These are phyloP conservation scores for Westerdykella aurantiaca DNA, from an alignment of 2,329 filamentous ascomycete genomes.

Conservation along the genomic window DNA sequence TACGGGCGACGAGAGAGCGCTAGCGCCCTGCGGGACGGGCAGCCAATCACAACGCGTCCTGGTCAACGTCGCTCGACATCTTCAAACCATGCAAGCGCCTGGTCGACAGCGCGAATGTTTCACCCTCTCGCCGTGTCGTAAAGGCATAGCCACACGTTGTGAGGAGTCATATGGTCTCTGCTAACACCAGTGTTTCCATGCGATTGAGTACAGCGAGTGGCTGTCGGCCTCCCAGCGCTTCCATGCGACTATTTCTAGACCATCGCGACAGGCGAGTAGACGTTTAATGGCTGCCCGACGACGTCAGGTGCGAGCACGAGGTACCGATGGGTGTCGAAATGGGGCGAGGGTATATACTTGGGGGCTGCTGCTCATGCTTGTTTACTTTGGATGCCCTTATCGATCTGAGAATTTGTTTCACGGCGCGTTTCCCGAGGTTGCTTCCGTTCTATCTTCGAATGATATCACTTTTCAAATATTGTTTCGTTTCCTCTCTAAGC, in stretches of 20 bases:
- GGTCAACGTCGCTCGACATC: constrained; percentile 6
- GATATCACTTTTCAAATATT: neutral
- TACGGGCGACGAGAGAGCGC: constrained; percentile 7
- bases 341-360: neutral
- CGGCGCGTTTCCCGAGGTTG: neutral
- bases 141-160: constrained; percentile 26
- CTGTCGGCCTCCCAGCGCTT: constrained; percentile 32
- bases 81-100: constrained; percentile 26
- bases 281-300: neutral
- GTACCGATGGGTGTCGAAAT: neutral
- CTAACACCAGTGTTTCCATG: constrained; percentile 16
- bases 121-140: constrained; percentile 18
- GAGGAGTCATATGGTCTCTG: constrained; percentile 18
- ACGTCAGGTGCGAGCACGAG: neutral
- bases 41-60: constrained; percentile 29
- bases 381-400: neutral
- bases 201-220: constrained; percentile 14
- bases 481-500: neutral
- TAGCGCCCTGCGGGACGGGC: constrained; percentile 11
- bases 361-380: neutral
- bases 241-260: constrained; percentile 25
- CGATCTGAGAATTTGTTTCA: constrained; percentile 3
- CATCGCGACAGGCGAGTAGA: neutral
- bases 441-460: neutral
- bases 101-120: constrained; percentile 17